phyloP scores from a whole-genome alignment of 2,329 filamentous ascomycete species.

The Neonectria ditissima region DNA sequence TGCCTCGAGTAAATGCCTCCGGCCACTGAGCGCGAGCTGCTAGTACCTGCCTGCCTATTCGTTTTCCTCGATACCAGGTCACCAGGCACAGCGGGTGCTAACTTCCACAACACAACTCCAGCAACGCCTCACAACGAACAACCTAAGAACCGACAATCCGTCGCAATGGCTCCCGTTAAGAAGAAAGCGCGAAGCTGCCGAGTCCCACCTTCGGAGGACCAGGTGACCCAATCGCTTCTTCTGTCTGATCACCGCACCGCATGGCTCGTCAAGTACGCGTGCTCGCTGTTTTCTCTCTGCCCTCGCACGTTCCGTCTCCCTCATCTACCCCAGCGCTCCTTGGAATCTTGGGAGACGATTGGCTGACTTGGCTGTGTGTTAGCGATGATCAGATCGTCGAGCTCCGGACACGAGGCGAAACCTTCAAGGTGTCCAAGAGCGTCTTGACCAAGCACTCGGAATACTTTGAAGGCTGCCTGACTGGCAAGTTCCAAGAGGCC shows the following conservation, averaged over 20 bases:
- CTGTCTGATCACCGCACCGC: slow-evolving; percentile 48
- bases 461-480: slow-evolving; percentile 49
- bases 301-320: slow-evolving; percentile 18
- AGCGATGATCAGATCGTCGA: slow-evolving; percentile 48
- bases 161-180: slow-evolving; percentile 40
- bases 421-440: slow-evolving; percentile 46
- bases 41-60: not conserved
- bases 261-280: slow-evolving; percentile 51
- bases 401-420: slow-evolving; percentile 46
- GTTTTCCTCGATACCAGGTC: not conserved
- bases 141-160: not conserved
- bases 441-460: slow-evolving; percentile 49
- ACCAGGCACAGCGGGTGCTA: not conserved
- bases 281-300: slow-evolving; percentile 1
- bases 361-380: slow-evolving; percentile 28
- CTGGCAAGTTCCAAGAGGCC: slow-evolving; percentile 45
- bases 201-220: slow-evolving; percentile 29
- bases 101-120: slow-evolving; percentile 3
- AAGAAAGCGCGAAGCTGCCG: slow-evolving; percentile 40
- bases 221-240: slow-evolving; percentile 41
- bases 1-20: not conserved
- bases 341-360: not conserved
- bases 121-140: not conserved
- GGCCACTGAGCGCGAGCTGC: not conserved
- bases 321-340: not conserved